Conservation (phyloP, 129 eudicot species). For the Scalesia atractyloides region DNA sequence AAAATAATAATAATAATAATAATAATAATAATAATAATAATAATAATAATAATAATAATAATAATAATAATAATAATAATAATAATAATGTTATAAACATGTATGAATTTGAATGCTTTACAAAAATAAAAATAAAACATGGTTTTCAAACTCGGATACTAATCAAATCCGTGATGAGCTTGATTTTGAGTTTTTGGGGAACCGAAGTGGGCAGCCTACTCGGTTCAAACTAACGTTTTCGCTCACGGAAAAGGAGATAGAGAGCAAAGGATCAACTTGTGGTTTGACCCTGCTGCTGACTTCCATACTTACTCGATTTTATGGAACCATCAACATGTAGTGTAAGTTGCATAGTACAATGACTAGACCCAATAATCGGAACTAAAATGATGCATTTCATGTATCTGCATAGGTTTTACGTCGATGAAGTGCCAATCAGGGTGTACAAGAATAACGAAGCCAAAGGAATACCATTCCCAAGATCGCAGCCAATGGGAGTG, state of each 20-base stretch:
- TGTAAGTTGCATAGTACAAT: constrained; percentile 49
- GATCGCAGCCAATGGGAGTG: constrained; percentile 86
- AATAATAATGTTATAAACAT: not conserved
- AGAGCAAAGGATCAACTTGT: constrained; percentile 89
- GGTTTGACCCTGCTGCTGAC: constrained; percentile 88
- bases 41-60: not conserved
- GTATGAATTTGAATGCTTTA: not conserved
- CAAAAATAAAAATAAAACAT: not conserved
- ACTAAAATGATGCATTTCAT: not conserved
- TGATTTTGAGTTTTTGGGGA: constrained; percentile 94
- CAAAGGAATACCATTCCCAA: constrained; percentile 75
- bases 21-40: not conserved
- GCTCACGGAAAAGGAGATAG: constrained; percentile 83
- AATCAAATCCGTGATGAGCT: constrained; percentile 67
- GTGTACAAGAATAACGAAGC: constrained; percentile 91
- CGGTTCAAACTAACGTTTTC: constrained; percentile 84
- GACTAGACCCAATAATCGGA: not conserved
- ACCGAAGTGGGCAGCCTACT: constrained; percentile 91
- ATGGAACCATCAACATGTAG: constrained; percentile 80
- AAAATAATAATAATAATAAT: not conserved
- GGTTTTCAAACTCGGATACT: constrained; percentile 59
- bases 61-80: not conserved
- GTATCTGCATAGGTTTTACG: constrained; percentile 55
- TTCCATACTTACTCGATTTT: constrained; percentile 74
- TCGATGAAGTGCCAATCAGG: constrained; percentile 82